Conservation (phyloP, 441 rosid species). For the Populus hybrid region DNA sequence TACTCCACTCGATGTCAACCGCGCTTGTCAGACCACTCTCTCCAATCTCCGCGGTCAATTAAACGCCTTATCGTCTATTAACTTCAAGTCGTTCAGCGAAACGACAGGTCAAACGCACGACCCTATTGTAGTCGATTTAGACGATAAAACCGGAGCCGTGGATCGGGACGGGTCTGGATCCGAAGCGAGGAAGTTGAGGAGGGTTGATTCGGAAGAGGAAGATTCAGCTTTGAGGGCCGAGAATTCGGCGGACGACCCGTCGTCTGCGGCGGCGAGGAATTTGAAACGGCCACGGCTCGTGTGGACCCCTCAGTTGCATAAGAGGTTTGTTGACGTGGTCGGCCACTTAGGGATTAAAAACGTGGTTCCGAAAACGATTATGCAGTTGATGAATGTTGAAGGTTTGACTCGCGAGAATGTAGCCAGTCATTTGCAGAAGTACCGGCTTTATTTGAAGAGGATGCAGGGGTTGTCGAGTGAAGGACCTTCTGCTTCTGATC, state of each 20-base stretch:
- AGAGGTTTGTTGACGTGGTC: slow-evolving; percentile 95
- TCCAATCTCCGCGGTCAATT: slow-evolving; percentile 42
- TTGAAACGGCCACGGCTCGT: slow-evolving; percentile 79
- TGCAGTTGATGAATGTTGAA: slow-evolving; percentile 99
- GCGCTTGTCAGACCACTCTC: slow-evolving; percentile 64
- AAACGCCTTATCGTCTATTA: slow-evolving; percentile 39
- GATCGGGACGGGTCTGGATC: slow-evolving; percentile 52
- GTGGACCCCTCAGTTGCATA: slow-evolving; percentile 98
- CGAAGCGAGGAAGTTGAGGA: slow-evolving; percentile 58
- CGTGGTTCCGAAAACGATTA: slow-evolving; percentile 98
- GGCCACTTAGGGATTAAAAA: slow-evolving; percentile 80
- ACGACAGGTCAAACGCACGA: slow-evolving; percentile 18
- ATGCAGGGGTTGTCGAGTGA: slow-evolving; percentile 76
- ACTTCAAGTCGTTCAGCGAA: slow-evolving; percentile 37
- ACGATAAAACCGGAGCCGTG: slow-evolving; percentile 9
- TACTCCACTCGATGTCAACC: slow-evolving; percentile 58
- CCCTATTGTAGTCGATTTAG: slow-evolving; percentile 31
- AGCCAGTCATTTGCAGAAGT: slow-evolving; percentile 93
- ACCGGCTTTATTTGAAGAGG: slow-evolving; percentile 80
- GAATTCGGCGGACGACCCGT: slow-evolving; percentile 42
- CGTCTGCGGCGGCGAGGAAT: slow-evolving; percentile 38
- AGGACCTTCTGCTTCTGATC: slow-evolving; percentile 70
- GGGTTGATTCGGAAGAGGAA: slow-evolving; percentile 50
- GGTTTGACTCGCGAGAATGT: slow-evolving; percentile 95
- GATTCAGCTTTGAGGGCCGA: slow-evolving; percentile 46